A percentile compares a stretch with the other conserved stretches of the same genome.
These are phyloP conservation scores for Penicillium palitans DNA, from an alignment of 2,329 filamentous ascomycete species.

Conservation along the genomic window DNA sequence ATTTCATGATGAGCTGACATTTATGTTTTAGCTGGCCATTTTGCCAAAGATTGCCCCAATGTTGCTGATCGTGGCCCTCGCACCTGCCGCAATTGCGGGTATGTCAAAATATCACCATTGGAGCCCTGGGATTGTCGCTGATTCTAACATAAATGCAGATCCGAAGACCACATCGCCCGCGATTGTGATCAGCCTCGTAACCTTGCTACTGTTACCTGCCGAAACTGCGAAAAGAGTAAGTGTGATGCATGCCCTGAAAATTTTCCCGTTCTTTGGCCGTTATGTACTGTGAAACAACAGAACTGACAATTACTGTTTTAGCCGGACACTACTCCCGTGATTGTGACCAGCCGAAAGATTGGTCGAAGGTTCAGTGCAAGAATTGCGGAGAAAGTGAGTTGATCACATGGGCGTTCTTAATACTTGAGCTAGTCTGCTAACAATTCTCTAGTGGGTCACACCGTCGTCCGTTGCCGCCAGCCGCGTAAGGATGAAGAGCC, in stretches of 20 bases:
- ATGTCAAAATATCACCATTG: conserved; percentile 15
- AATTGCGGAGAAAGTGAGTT: conserved; percentile 47
- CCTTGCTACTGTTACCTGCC: conserved; percentile 43
- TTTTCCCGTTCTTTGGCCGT: neutral
- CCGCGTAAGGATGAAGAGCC: conserved; percentile 21
- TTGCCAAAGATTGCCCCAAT: conserved; percentile 49
- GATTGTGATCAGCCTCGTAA: conserved; percentile 48
- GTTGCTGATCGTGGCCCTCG: conserved; percentile 30
- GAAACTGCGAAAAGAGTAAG: conserved; percentile 48
- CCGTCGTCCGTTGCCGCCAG: conserved; percentile 40
- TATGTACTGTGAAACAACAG: neutral
- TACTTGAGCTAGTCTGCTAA: conserved; percentile 11
- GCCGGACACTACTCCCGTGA: conserved; percentile 47
- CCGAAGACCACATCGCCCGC: conserved; percentile 44
- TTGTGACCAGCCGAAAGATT: conserved; percentile 47
- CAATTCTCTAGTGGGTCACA: conserved; percentile 44
- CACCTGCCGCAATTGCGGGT: conserved; percentile 50
- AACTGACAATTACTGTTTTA: conserved; percentile 21
- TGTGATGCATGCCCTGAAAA: neutral
- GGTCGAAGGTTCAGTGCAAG: conserved; percentile 47
- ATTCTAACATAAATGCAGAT: conserved; percentile 29
- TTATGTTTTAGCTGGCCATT: conserved; percentile 41
- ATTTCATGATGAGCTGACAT: conserved; percentile 12
- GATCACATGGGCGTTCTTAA: neutral
- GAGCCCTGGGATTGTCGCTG: neutral